These are phyloP conservation scores for Fusarium equiseti DNA, from an alignment of 2,329 filamentous ascomycete species.

Conservation along the genomic window DNA sequence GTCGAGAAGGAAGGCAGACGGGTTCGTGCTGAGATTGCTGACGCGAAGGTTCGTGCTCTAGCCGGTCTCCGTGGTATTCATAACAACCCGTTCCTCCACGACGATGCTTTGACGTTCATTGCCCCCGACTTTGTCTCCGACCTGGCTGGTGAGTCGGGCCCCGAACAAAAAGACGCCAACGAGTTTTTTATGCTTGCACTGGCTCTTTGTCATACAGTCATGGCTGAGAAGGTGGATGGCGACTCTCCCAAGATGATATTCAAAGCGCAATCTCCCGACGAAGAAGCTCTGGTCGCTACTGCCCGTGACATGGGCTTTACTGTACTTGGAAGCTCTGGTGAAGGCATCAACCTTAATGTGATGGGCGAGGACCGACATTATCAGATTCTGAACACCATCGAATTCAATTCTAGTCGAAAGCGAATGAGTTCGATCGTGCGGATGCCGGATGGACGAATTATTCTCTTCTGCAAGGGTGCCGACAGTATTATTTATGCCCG, in stretches of 20 bases:
- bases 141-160: conserved; percentile 79
- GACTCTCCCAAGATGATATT: conserved; percentile 92
- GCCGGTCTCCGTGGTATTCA: conserved; percentile 79
- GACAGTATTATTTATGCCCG: conserved; percentile 98
- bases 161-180: conserved; percentile 81
- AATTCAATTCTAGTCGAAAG: conserved; percentile 97
- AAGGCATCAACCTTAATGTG: conserved; percentile 87
- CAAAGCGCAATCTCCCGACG: conserved; percentile 97
- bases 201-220: conserved; percentile 96
- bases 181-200: conserved; percentile 94
- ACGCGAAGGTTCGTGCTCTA: conserved; percentile 80
- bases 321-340: conserved; percentile 81
- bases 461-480: conserved; percentile 96
- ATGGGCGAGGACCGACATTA: conserved; percentile 89
- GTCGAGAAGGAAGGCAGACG: conserved; percentile 82
- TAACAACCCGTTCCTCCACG: conserved; percentile 90
- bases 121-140: conserved; percentile 91
- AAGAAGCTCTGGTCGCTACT: conserved; percentile 92
- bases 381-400: conserved; percentile 90
- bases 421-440: conserved; percentile 97
- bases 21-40: conserved; percentile 81
- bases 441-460: conserved; percentile 91
- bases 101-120: conserved; percentile 91
- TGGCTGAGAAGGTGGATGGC: conserved; percentile 89
- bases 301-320: conserved; percentile 96